phyloP scores from a whole-genome alignment of 306 rosid genomes.

The Ceratonia siliqua region DNA sequence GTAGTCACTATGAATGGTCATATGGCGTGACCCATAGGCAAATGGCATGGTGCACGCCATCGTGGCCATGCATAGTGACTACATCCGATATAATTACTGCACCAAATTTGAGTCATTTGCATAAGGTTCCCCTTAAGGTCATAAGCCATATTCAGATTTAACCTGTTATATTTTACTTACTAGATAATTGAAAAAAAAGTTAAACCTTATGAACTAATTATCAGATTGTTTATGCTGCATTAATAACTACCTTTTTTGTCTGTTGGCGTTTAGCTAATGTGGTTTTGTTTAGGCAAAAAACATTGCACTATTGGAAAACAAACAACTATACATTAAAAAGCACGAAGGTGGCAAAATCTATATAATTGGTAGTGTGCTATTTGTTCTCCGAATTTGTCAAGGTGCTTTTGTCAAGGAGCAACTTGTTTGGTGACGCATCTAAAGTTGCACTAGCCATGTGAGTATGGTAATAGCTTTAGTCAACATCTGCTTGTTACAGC shows the following conservation, averaged over 20 bases:
- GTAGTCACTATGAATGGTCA: too few species aligned
- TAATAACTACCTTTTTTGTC: neutral
- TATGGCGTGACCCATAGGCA: too few species aligned
- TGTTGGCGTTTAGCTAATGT: neutral
- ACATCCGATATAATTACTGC: too few species aligned
- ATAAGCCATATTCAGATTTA: too few species aligned
- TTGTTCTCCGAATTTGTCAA: neutral
- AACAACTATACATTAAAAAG: slow-evolving; percentile 61
- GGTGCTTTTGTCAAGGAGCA: slow-evolving; percentile 39
- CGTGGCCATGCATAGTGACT: too few species aligned
- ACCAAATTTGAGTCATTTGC: too few species aligned
- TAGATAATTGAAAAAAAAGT: too few species aligned
- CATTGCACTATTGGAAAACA: slow-evolving; percentile 71
- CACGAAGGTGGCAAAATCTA: slow-evolving; percentile 66
- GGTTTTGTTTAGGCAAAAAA: slow-evolving; percentile 1
- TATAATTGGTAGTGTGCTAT: slow-evolving; percentile 50
- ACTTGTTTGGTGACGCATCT: slow-evolving; percentile 73
- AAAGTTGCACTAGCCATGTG: slow-evolving; percentile 76
- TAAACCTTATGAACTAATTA: too few species aligned
- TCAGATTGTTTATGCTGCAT: neutral
- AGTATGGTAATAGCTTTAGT: slow-evolving; percentile 21
- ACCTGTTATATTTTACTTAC: too few species aligned
- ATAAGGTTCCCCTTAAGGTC: too few species aligned
- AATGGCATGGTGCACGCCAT: too few species aligned
- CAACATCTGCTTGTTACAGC: neutral